phyloP scores from a whole-genome alignment of 2,329 filamentous ascomycete species.

The Verticillium dahliae region DNA sequence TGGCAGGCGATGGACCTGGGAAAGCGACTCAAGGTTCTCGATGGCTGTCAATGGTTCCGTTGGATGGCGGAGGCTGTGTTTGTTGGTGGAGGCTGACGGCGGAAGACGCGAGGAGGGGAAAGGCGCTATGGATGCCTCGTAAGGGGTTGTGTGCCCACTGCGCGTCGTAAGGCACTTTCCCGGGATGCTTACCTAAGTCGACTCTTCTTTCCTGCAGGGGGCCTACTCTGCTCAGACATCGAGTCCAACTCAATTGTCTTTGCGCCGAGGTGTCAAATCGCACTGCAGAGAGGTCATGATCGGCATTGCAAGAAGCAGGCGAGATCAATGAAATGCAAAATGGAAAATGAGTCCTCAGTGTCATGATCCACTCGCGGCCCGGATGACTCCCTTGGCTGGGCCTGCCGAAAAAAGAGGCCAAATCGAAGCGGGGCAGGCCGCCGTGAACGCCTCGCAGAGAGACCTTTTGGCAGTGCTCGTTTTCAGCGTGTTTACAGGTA shows the following conservation, averaged over 20 bases:
- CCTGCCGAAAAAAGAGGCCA: not conserved
- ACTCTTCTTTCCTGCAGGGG: not conserved
- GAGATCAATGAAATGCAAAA: not conserved
- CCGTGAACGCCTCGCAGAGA: not conserved
- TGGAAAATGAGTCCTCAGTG: not conserved
- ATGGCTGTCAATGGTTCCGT: not conserved
- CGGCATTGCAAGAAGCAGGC: not conserved
- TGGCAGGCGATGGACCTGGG: constrained; percentile 18
- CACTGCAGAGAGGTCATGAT: no score
- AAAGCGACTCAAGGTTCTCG: not conserved
- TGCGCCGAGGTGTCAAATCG: no score
- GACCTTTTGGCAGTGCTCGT: not conserved
- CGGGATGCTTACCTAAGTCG: not conserved
- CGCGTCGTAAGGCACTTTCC: no score
- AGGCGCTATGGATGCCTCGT: not conserved
- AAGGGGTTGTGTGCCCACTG: no score
- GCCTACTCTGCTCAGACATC: not conserved
- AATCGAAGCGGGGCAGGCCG: not conserved
- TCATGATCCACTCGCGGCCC: not conserved
- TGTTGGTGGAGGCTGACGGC: not conserved
- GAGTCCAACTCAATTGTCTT: not conserved
- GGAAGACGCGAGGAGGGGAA: not conserved
- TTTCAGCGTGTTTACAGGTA: not conserved
- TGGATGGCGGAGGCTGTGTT: not conserved
- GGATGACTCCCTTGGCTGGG: not conserved